These are phyloP conservation scores for Litchi chinensis DNA, from an alignment of 345 rosid genomes.

Conservation along the genomic window DNA sequence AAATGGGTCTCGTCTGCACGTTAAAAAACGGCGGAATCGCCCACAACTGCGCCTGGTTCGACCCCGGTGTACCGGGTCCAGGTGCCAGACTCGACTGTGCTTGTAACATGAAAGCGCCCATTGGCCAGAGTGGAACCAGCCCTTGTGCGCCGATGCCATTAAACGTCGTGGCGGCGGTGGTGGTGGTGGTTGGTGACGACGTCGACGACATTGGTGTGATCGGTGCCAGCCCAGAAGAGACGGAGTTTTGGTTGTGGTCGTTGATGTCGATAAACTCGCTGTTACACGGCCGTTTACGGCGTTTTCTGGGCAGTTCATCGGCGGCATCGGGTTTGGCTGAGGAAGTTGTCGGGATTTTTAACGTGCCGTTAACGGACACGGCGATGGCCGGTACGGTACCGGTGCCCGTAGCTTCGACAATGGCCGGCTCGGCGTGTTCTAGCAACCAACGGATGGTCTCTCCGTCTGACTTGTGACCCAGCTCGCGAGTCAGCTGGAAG, in stretches of 20 bases:
- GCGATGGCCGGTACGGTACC: slow-evolving; percentile 85
- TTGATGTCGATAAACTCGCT: slow-evolving; percentile 50
- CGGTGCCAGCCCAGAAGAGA: slow-evolving; percentile 65
- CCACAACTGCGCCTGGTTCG: slow-evolving; percentile 52
- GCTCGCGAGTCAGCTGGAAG: slow-evolving; percentile 77
- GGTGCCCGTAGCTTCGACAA: slow-evolving; percentile 70
- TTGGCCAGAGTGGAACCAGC: slow-evolving; percentile 59
- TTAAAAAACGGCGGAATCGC: slow-evolving; percentile 51
- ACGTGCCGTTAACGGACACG: slow-evolving; percentile 66
- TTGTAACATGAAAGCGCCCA: slow-evolving; percentile 36
- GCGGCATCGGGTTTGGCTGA: slow-evolving; percentile 29
- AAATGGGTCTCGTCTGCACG: slow-evolving; percentile 42
- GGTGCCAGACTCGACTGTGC: slow-evolving; percentile 21
- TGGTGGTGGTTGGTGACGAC: neutral
- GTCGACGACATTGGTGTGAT: slow-evolving; percentile 30
- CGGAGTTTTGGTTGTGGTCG: slow-evolving; percentile 38
- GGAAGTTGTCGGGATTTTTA: slow-evolving; percentile 62
- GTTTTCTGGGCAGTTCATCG: slow-evolving; percentile 36
- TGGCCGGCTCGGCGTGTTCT: slow-evolving; percentile 72
- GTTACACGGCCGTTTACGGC: slow-evolving; percentile 50
- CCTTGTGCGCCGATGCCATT: slow-evolving; percentile 30
- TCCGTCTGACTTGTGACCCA: slow-evolving; percentile 78
- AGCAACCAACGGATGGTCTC: slow-evolving; percentile 79
- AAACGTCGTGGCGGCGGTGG: neutral
- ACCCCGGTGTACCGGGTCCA: slow-evolving; percentile 17